These are phyloP conservation scores for Cercis canadensis DNA, from an alignment of 306 rosid species.

Conservation along the genomic window DNA sequence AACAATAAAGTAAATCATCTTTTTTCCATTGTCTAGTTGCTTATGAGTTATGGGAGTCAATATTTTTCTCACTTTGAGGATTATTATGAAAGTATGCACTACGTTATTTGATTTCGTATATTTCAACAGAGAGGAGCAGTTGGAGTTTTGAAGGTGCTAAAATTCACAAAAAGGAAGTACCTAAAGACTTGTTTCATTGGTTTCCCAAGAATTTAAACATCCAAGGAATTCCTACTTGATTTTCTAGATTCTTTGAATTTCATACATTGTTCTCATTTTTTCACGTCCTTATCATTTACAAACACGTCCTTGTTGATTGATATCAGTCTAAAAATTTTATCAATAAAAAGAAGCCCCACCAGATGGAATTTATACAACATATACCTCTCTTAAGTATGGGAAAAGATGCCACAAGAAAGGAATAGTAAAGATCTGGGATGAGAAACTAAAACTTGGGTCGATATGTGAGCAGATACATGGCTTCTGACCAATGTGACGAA, in stretches of 20 bases:
- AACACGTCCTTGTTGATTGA: constrained; percentile 11
- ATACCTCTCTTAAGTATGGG: constrained; percentile 81
- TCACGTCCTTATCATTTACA: constrained; percentile 25
- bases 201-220: constrained; percentile 21
- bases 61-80: not conserved
- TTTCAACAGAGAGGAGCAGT: constrained; percentile 26
- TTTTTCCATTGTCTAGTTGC: not conserved
- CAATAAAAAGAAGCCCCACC: constrained; percentile 26
- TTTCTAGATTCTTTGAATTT: constrained; percentile 6
- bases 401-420: constrained; percentile 86
- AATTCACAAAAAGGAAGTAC: not conserved
- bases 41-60: constrained; percentile 8
- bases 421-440: constrained; percentile 86
- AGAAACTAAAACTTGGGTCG: constrained; percentile 78
- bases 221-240: constrained; percentile 1
- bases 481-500: constrained; percentile 73
- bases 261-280: constrained; percentile 9
- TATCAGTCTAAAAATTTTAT: constrained; percentile 15
- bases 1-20: too few relatives aligned
- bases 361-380: constrained; percentile 11
- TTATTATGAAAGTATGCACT: constrained; percentile 1
- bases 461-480: constrained; percentile 72
- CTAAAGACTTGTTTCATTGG: not conserved
- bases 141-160: constrained; percentile 21
- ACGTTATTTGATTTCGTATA: constrained; percentile 10